Evolutionary conservation across 2,329 filamentous ascomycete species (phyloP).

Genomic region (Arthrobotrys conoides): DNA sequence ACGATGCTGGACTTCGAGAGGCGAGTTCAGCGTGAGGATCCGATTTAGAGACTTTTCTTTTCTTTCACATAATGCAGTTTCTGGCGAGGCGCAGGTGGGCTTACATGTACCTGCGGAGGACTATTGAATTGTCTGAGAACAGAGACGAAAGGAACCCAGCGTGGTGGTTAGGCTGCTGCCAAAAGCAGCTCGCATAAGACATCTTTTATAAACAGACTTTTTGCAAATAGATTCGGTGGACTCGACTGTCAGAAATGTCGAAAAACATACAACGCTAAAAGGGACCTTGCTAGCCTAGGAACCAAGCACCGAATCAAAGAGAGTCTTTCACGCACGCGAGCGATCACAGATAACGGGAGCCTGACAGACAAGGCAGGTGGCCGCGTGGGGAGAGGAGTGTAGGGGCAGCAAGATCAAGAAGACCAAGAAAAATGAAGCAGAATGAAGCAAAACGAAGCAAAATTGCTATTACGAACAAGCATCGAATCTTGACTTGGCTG

Average conservation of each 20-base stretch:
- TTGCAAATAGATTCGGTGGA: neutral
- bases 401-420: no score
- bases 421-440: slow-evolving; percentile 9
- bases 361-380: slow-evolving; percentile 57
- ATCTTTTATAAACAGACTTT: slow-evolving; percentile 7
- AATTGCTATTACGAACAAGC: slow-evolving; percentile 40
- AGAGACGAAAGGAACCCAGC: slow-evolving; percentile 21
- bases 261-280: neutral
- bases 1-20: slow-evolving; percentile 25
- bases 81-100: slow-evolving; percentile 39
- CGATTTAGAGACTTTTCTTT: slow-evolving; percentile 9
- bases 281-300: neutral
- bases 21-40: neutral
- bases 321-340: slow-evolving; percentile 37
- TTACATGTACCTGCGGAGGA: neutral
- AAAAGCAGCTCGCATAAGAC: slow-evolving; percentile 21
- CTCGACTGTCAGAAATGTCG: neutral
- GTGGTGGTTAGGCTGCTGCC: slow-evolving; percentile 46
- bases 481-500: slow-evolving; percentile 46
- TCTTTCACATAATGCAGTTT: slow-evolving; percentile 19
- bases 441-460: slow-evolving; percentile 10
- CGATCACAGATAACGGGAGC: slow-evolving; percentile 38
- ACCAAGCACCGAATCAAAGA: slow-evolving; percentile 37
- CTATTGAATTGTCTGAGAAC: slow-evolving; percentile 32
- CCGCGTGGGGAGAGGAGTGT: slow-evolving; percentile 32